These are phyloP conservation scores for Zygoascus sp. DNA, from an alignment of 1,139 yeast genomes.

Conservation along the genomic window DNA sequence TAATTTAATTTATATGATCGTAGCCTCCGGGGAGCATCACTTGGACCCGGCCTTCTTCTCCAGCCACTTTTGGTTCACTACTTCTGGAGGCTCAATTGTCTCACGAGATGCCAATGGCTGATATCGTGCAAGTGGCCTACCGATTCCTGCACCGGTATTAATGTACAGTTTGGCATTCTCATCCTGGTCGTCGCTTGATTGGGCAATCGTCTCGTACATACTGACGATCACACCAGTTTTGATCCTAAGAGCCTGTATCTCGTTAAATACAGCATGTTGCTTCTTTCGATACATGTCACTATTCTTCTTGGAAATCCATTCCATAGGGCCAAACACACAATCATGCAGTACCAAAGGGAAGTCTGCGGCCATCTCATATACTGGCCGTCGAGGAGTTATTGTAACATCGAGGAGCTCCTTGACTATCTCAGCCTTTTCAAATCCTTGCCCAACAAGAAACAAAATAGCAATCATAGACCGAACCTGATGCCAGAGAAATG, in stretches of 20 bases:
- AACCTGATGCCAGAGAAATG: slow-evolving; percentile 98
- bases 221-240: slow-evolving; percentile 24
- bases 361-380: slow-evolving; percentile 87
- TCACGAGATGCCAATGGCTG: slow-evolving; percentile 56
- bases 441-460: slow-evolving; percentile 71
- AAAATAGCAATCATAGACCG: slow-evolving; percentile 89
- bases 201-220: slow-evolving; percentile 6
- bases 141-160: slow-evolving; percentile 29
- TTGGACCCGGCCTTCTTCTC: slow-evolving; percentile 36
- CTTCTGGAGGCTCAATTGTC: slow-evolving; percentile 57
- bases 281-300: slow-evolving; percentile 10
- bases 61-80: slow-evolving; percentile 60
- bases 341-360: slow-evolving; percentile 85
- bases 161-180: slow-evolving; percentile 17
- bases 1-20: background rate
- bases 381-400: slow-evolving; percentile 64
- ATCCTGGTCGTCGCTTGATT: slow-evolving; percentile 15
- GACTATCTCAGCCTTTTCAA: slow-evolving; percentile 59
- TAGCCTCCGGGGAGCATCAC: background rate
- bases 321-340: slow-evolving; percentile 66
- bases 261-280: slow-evolving; percentile 6
- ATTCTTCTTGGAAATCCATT: slow-evolving; percentile 46
- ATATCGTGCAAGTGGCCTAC: slow-evolving; percentile 46
- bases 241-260: slow-evolving; percentile 26
- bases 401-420: slow-evolving; percentile 55